phyloP scores from a whole-genome alignment of 75 land plant genomes.

The Sequoiadendron giganteum region DNA sequence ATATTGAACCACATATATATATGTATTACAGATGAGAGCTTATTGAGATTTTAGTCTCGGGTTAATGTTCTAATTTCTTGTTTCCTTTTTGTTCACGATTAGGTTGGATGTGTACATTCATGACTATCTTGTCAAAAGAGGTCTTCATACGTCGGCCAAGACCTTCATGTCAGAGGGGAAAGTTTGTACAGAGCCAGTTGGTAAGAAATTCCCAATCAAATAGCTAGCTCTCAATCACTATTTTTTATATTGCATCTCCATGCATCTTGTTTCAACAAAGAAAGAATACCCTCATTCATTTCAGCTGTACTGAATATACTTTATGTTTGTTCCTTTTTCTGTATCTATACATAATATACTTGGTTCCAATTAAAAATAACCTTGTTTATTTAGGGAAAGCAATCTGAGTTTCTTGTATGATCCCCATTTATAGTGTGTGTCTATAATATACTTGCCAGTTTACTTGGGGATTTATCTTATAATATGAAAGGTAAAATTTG shows the following conservation, averaged over 20 bases:
- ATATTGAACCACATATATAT: neutral
- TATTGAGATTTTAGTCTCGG: neutral
- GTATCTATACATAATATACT: neutral
- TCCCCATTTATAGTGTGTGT: neutral
- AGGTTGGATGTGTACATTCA: constrained; percentile 61
- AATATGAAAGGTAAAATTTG: neutral
- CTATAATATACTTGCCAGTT: neutral
- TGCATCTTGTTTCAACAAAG: neutral
- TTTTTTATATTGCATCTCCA: neutral
- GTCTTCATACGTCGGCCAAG: constrained; percentile 47
- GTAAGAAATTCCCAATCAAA: constrained; percentile 19
- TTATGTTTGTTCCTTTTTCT: neutral
- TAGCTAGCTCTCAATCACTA: neutral
- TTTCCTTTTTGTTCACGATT: neutral
- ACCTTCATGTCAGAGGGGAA: constrained; percentile 44
- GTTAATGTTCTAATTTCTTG: neutral
- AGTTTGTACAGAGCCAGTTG: constrained; percentile 37
- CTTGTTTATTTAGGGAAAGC: neutral
- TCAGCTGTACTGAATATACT: neutral
- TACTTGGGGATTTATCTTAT: neutral
- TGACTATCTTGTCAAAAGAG: constrained; percentile 53
- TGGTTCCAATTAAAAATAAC: neutral
- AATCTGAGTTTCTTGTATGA: neutral
- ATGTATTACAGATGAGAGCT: neutral
- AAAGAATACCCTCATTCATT: neutral